Conservation (phyloP, 208 protist genomes). For the Leishmania turanica region DNA sequence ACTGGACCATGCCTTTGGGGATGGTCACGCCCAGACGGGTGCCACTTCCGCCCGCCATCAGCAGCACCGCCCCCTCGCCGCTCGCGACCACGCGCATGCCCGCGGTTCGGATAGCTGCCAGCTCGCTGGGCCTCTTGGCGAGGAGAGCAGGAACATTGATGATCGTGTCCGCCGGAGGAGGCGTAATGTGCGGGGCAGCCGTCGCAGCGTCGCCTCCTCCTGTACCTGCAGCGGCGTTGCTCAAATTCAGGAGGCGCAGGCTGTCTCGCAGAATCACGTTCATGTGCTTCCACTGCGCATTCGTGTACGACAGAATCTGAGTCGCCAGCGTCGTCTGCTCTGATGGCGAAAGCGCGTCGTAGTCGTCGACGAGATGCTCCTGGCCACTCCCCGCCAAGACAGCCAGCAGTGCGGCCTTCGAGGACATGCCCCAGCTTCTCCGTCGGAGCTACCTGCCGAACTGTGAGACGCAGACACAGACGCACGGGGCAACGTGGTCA, state of each 20-base stretch:
- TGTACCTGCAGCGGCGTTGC: background rate
- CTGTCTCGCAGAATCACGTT: conserved; percentile 45
- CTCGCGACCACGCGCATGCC: conserved; percentile 83
- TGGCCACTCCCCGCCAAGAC: conserved; percentile 41
- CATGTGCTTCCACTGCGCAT: conserved; percentile 44
- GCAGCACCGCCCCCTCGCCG: conserved; percentile 90
- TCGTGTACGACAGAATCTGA: conserved; percentile 33
- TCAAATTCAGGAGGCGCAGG: conserved; percentile 21
- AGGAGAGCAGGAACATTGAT: conserved; percentile 32
- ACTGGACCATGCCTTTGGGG: conserved; percentile 96
- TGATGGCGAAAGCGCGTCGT: conserved; percentile 28
- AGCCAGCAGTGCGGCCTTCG: conserved; percentile 29
- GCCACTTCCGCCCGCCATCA: conserved; percentile 98
- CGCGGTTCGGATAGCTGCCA: conserved; percentile 19
- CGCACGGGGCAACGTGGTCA: background rate
- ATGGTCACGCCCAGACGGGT: conserved; percentile 96
- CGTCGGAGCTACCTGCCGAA: background rate
- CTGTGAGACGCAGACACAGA: background rate
- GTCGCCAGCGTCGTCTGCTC: conserved; percentile 28
- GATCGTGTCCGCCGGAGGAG: conserved; percentile 35
- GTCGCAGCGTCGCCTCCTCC: background rate
- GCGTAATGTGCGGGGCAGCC: conserved; percentile 14
- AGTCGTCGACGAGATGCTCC: conserved; percentile 49
- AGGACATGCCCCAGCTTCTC: background rate
- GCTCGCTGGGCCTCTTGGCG: conserved; percentile 5